Evolutionary conservation across 106 monocot species (phyloP), one percentile per base, ranked within the genome.

Genomic region (Acorus gramineus): DNA sequence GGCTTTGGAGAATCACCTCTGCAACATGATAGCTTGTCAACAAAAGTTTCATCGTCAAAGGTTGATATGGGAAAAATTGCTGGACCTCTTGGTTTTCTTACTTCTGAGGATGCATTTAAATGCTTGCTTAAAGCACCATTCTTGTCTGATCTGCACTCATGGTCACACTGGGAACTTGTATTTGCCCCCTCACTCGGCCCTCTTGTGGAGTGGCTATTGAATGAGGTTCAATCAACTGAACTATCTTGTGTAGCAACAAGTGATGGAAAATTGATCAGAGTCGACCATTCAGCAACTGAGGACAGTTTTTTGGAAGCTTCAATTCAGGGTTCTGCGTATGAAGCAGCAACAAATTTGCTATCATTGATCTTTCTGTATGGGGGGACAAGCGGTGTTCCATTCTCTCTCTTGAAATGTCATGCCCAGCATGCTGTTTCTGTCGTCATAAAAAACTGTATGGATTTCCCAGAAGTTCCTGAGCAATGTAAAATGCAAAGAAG

Each of bases 101-200:
- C 85, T 66, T 71, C 74, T 12, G 74, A 74, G 75, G 85, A 98
- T 66, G 98, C 88, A 48, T 46, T 92, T 67, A 70, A 85, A 44
- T 86, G 92, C 59, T 81, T 98, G 57, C 73, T 79, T 47, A 88
- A 79, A 49, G 88, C 83, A 50, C 98, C 98, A 46, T 83, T 98
- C 82, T 50, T 98, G 54, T 88, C 85, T 46, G 98, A 98, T 83
- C 63, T 98, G 63, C 55, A 66, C 1, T 79, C 78, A 54, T 98
- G 91, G 87, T 88, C 92, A n/a, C 91, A 98, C 63, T 98, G 98
- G 98, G 88, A 98, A 74, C 5, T 75, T 71, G 46, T 81, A 55
- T 98, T 80, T 76, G 83, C 79, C 50, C 81, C 85, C 6, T 81
- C 85, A 66, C 69, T 98, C 52, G 98, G 98, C 7, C 71, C 85